phyloP scores from a whole-genome alignment of 2,329 filamentous ascomycete genomes.

The Aureobasidium leucospermi region DNA sequence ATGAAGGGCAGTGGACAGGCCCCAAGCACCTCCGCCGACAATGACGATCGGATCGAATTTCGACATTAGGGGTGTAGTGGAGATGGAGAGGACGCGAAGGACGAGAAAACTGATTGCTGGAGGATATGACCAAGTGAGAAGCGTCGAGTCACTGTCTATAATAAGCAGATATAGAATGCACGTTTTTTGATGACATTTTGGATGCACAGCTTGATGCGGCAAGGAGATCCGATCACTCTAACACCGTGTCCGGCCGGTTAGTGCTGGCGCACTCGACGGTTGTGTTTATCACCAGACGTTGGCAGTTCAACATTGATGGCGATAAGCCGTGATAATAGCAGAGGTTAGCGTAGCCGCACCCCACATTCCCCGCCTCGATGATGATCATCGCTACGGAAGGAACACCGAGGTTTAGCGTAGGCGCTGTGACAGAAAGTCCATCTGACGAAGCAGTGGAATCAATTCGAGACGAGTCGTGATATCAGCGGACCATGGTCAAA shows the following conservation, averaged over 20 bases:
- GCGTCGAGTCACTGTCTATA: not conserved
- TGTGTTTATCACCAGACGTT: no score
- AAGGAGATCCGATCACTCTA: not conserved
- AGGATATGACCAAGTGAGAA: not conserved
- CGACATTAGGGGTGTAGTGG: not conserved
- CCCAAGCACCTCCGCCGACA: constrained; percentile 43
- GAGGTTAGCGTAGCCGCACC: constrained; percentile 2
- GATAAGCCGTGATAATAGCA: not conserved
- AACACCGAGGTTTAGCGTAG: not conserved
- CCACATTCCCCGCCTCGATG: not conserved
- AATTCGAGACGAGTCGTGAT: no score
- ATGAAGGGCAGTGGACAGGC: constrained; percentile 44
- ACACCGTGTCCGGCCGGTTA: not conserved
- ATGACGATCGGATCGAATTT: constrained; percentile 16
- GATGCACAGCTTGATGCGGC: not conserved
- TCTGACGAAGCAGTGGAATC: no score
- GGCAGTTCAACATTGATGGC: not conserved
- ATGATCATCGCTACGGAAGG: not conserved
- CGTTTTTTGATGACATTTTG: not conserved
- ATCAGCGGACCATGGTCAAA: no score
- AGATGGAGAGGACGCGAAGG: not conserved
- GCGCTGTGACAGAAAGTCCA: not conserved
- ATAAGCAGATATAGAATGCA: not conserved
- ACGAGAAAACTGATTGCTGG: not conserved
- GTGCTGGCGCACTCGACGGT: not conserved